Conservation (phyloP, 2,329 filamentous ascomycete species). For the Hymenoscyphus albidus region DNA sequence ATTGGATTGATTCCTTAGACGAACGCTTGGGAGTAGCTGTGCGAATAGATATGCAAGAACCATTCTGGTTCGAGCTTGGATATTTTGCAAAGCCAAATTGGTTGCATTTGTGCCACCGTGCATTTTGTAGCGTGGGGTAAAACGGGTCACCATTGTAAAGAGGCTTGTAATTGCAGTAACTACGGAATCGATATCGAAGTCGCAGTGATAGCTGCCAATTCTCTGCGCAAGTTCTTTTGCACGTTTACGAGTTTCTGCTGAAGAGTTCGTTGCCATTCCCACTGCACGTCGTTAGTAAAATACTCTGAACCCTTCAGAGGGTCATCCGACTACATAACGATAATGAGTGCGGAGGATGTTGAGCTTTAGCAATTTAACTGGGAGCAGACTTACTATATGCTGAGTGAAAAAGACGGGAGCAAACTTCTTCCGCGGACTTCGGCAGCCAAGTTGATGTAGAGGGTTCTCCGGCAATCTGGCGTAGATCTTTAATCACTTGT, state of each 20-base stretch:
- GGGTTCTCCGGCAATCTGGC: conserved; percentile 48
- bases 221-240: conserved; percentile 42
- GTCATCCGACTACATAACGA: neutral
- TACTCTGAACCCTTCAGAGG: neutral
- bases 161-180: conserved; percentile 58
- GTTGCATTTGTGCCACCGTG: conserved; percentile 47
- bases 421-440: conserved; percentile 50
- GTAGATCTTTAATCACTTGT: conserved; percentile 50
- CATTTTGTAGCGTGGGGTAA: conserved; percentile 57
- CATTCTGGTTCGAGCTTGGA: conserved; percentile 62
- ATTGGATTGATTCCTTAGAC: conserved; percentile 39
- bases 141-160: conserved; percentile 54
- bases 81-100: conserved; percentile 61
- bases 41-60: conserved; percentile 59
- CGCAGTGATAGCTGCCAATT: conserved; percentile 69
- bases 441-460: conserved; percentile 41
- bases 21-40: conserved; percentile 57
- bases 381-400: conserved; percentile 45
- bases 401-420: conserved; percentile 57
- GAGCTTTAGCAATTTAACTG: neutral
- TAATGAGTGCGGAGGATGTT: neutral
- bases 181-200: conserved; percentile 66
- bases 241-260: conserved; percentile 43
- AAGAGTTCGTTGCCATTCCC: conserved; percentile 66
- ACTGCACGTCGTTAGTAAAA: conserved; percentile 33